A percentile compares a stretch with the other conserved stretches of the same genome.
Conservation (phyloP, 306 rosid genomes). For the Adenanthera pavonina region DNA sequence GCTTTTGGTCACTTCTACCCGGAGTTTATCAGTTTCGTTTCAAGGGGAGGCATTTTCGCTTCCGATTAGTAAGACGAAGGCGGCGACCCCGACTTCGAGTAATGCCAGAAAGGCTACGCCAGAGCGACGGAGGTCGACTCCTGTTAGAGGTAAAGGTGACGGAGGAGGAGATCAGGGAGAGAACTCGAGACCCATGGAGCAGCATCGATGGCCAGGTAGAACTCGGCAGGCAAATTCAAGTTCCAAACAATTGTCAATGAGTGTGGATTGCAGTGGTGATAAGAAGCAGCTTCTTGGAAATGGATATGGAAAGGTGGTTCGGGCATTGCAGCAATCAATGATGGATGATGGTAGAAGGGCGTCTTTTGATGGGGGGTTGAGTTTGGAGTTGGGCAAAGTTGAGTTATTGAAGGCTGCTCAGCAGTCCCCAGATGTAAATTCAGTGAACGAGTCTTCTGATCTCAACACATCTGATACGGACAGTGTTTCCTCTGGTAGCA, state of each 20-base stretch:
- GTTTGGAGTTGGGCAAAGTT: constrained; percentile 86
- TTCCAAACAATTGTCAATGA: constrained; percentile 49
- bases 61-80: constrained; percentile 91
- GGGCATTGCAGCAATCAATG: constrained; percentile 74
- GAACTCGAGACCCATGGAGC: constrained; percentile 79
- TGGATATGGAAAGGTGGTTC: constrained; percentile 75
- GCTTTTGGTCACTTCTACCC: constrained; percentile 86
- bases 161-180: constrained; percentile 65
- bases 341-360: constrained; percentile 64
- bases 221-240: constrained; percentile 47
- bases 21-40: constrained; percentile 95
- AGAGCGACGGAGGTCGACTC: constrained; percentile 84
- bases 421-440: constrained; percentile 57
- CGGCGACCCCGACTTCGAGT: constrained; percentile 53
- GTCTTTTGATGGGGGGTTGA: constrained; percentile 84
- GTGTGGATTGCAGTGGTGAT: constrained; percentile 49
- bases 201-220: constrained; percentile 93
- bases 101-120: constrained; percentile 80
- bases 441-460: constrained; percentile 69
- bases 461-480: constrained; percentile 93
- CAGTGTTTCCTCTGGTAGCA: constrained; percentile 96
- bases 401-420: constrained; percentile 53
- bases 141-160: constrained; percentile 47
- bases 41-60: constrained; percentile 95
- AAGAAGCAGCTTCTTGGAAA: constrained; percentile 59